Conservation (phyloP, 352 stramenopile genomes). For the Pythium brassicae region DNA sequence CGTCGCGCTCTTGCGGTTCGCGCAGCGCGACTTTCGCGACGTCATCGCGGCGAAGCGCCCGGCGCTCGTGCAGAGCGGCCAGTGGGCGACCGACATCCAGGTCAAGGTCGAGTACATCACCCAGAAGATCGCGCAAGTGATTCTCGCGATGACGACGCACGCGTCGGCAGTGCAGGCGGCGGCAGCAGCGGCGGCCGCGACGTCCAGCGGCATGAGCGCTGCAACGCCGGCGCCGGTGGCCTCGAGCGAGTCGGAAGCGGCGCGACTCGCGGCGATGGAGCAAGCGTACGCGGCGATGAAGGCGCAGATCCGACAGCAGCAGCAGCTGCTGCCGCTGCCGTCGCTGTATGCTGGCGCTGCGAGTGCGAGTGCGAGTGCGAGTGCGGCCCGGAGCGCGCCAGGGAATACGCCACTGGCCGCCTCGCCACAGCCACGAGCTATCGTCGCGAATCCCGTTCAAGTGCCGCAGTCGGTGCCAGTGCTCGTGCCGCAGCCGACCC, state of each 20-base stretch:
- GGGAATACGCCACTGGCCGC: neutral
- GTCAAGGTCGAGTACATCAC: slow-evolving; percentile 53
- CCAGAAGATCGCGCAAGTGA: slow-evolving; percentile 48
- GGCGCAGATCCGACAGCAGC: slow-evolving; percentile 43
- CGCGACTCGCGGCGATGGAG: slow-evolving; percentile 31
- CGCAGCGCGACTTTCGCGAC: slow-evolving; percentile 48
- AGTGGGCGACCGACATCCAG: slow-evolving; percentile 53
- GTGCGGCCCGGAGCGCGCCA: no score
- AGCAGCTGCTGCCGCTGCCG: slow-evolving; percentile 12
- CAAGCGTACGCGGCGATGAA: slow-evolving; percentile 64
- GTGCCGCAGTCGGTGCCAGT: no score
- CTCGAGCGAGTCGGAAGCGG: slow-evolving; percentile 2
- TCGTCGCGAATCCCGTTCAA: no score
- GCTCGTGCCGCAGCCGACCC: no score
- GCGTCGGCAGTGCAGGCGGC: slow-evolving; percentile 2
- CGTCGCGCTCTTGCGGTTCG: slow-evolving; percentile 41
- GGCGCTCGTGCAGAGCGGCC: slow-evolving; percentile 27
- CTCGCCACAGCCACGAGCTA: no score
- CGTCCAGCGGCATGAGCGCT: slow-evolving; percentile 3
- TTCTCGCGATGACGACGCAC: slow-evolving; percentile 16
- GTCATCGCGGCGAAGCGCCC: slow-evolving; percentile 30
- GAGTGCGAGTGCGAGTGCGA: neutral
- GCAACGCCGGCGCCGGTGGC: neutral
- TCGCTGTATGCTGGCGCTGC: neutral
- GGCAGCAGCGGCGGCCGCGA: neutral